phyloP scores from a whole-genome alignment of 768 basidiomycete species.

The Macrocybe gigantea region DNA sequence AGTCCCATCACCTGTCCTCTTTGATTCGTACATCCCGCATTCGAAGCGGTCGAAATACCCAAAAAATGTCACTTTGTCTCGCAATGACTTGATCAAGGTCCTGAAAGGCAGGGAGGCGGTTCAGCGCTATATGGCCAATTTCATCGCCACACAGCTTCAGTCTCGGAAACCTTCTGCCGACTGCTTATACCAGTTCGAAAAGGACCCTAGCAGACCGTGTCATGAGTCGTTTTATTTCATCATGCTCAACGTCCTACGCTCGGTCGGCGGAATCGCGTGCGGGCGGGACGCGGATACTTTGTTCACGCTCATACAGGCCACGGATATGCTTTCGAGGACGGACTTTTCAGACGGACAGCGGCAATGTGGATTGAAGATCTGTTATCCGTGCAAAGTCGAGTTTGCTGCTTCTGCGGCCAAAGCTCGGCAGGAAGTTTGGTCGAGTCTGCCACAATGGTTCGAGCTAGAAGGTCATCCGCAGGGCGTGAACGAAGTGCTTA shows the following conservation, averaged over 20 bases:
- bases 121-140: slow-evolving; percentile 56
- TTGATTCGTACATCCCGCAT: slow-evolving; percentile 17
- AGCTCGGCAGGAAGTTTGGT: slow-evolving; percentile 58
- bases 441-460: slow-evolving; percentile 58
- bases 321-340: slow-evolving; percentile 65
- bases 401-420: slow-evolving; percentile 30
- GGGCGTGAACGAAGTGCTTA: too few relatives aligned
- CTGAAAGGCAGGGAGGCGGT: slow-evolving; percentile 61
- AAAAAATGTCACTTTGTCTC: slow-evolving; percentile 13
- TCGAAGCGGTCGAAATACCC: slow-evolving; percentile 22
- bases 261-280: slow-evolving; percentile 63
- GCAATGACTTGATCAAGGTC: slow-evolving; percentile 26
- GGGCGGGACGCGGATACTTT: slow-evolving; percentile 74
- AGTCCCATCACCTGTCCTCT: slow-evolving; percentile 22
- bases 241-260: slow-evolving; percentile 64
- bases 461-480: slow-evolving; percentile 24
- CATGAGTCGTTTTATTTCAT: slow-evolving; percentile 72
- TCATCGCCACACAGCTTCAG: slow-evolving; percentile 52
- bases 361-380: slow-evolving; percentile 50
- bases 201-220: slow-evolving; percentile 37
- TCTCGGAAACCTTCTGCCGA: slow-evolving; percentile 38
- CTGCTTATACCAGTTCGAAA: slow-evolving; percentile 37
- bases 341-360: slow-evolving; percentile 63
- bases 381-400: slow-evolving; percentile 42
- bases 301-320: slow-evolving; percentile 60